A percentile compares a stretch with the other conserved stretches of the same genome.
Conservation (phyloP, 2,329 filamentous ascomycete species). For the Aspergillus melleus region DNA sequence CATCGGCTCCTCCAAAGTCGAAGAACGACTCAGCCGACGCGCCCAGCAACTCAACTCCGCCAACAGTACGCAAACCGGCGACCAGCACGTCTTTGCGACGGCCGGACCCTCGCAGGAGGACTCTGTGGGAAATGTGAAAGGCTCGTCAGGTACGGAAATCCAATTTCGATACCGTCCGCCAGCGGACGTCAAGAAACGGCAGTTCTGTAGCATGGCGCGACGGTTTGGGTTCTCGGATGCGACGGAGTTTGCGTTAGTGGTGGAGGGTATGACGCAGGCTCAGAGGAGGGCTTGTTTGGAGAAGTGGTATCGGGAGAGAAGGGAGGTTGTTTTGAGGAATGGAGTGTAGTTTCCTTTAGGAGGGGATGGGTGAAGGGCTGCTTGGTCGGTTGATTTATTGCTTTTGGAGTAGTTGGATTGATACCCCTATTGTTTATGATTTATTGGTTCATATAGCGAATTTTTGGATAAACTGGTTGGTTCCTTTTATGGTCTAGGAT, state of each 20-base stretch:
- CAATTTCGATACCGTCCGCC: constrained; percentile 71
- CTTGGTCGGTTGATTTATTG: neutral
- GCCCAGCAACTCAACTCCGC: constrained; percentile 56
- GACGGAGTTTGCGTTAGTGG: constrained; percentile 82
- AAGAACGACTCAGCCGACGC: constrained; percentile 75
- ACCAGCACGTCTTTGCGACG: constrained; percentile 32
- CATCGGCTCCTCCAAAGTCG: constrained; percentile 87
- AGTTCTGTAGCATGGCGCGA: constrained; percentile 88
- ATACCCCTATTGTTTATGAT: neutral
- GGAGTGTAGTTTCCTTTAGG: neutral
- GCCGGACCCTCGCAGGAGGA: neutral
- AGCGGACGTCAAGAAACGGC: constrained; percentile 69
- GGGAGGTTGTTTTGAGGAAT: constrained; percentile 43
- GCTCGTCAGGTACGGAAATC: constrained; percentile 19
- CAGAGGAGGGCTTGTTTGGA: constrained; percentile 77
- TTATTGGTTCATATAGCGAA: neutral
- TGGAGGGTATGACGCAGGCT: constrained; percentile 87
- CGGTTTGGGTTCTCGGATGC: constrained; percentile 74
- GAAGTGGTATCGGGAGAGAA: constrained; percentile 71
- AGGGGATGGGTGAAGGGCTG: neutral
- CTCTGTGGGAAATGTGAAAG: neutral
- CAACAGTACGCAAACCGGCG: constrained; percentile 28
- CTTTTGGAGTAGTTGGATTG: neutral
- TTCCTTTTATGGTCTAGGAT: too few species aligned
- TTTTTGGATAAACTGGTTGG: neutral